A percentile compares a stretch with the other conserved stretches of the same genome.
Evolutionary conservation across 805 yeast species (phyloP).

Genomic region (Suhomyces emberorum): DNA sequence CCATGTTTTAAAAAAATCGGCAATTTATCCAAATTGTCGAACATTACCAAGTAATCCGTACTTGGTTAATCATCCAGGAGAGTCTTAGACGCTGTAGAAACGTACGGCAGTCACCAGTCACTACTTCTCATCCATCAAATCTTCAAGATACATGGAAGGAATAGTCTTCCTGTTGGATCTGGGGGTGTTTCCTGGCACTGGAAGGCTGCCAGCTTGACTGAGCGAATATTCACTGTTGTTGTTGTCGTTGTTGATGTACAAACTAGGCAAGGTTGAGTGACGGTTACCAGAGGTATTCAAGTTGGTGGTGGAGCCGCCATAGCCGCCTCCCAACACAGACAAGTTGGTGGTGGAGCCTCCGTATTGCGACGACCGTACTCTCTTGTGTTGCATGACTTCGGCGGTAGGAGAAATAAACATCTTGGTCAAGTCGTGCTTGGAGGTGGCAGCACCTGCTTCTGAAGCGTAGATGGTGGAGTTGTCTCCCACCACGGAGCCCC

Average conservation of each 20-base stretch:
- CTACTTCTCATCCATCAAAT: constrained; percentile 40
- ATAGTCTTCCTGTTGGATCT: constrained; percentile 31
- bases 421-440: constrained; percentile 41
- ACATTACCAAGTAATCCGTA: too few relatives aligned
- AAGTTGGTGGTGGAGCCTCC: constrained; percentile 14
- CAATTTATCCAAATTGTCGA: too few relatives aligned
- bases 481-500: constrained; percentile 28
- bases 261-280: constrained; percentile 31
- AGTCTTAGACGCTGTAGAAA: too few relatives aligned
- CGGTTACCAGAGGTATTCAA: constrained; percentile 23
- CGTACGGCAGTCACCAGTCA: too few relatives aligned
- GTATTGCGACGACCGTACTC: constrained; percentile 24
- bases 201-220: constrained; percentile 8
- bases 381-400: constrained; percentile 57
- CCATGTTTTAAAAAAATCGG: too few relatives aligned
- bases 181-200: constrained; percentile 5
- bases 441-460: constrained; percentile 27
- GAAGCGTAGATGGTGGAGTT: constrained; percentile 33
- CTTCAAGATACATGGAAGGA: constrained; percentile 50
- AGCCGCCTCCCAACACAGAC: constrained; percentile 14
- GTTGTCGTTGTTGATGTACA: constrained; percentile 38
- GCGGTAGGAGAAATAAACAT: constrained; percentile 81
- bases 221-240: constrained; percentile 31
- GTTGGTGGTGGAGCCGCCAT: constrained; percentile 15
- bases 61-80: too few relatives aligned